Conservation (phyloP, 208 protist genomes). For the Leishmania aethiopica region DNA sequence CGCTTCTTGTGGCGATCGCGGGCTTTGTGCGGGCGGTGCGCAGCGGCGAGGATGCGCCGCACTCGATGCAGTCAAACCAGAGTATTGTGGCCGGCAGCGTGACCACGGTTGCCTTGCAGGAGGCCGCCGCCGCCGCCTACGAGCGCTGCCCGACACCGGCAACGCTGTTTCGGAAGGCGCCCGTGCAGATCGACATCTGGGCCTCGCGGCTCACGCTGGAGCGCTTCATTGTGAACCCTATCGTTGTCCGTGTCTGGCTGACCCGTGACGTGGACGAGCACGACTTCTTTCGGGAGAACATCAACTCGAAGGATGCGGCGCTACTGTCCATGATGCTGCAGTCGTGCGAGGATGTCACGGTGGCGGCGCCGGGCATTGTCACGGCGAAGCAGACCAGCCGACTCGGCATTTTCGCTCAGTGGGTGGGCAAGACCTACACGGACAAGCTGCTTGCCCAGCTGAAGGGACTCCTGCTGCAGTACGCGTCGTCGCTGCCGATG, state of each 20-base stretch:
- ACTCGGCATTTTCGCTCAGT: constrained; percentile 68
- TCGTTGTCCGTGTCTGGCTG: constrained; percentile 84
- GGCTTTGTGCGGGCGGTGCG: constrained; percentile 38
- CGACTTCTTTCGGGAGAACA: constrained; percentile 83
- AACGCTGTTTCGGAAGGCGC: constrained; percentile 54
- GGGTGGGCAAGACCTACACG: constrained; percentile 76
- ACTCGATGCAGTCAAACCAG: constrained; percentile 2
- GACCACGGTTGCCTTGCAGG: constrained; percentile 22
- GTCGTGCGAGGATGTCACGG: constrained; percentile 79
- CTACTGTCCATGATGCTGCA: constrained; percentile 85
- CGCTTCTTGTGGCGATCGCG: constrained; percentile 60
- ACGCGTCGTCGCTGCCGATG: constrained; percentile 86
- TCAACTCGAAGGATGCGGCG: constrained; percentile 66
- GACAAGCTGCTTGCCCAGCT: constrained; percentile 69
- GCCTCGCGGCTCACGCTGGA: constrained; percentile 73
- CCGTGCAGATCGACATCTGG: constrained; percentile 60
- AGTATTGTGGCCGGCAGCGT: constrained; percentile 18
- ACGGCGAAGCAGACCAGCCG: constrained; percentile 57
- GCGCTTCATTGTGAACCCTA: constrained; percentile 87
- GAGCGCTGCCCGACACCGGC: constrained; percentile 39
- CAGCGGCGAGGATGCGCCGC: constrained; percentile 13
- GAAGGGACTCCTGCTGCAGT: constrained; percentile 79
- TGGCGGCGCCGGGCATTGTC: constrained; percentile 74
- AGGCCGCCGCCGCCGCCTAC: constrained; percentile 26
- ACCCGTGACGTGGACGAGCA: constrained; percentile 69